Evolutionary conservation across 176 grass and related monocot genomes (phyloP), one percentile per base, ranked within the genome.

Genomic region (Puccinellia tenuiflora): DNA sequence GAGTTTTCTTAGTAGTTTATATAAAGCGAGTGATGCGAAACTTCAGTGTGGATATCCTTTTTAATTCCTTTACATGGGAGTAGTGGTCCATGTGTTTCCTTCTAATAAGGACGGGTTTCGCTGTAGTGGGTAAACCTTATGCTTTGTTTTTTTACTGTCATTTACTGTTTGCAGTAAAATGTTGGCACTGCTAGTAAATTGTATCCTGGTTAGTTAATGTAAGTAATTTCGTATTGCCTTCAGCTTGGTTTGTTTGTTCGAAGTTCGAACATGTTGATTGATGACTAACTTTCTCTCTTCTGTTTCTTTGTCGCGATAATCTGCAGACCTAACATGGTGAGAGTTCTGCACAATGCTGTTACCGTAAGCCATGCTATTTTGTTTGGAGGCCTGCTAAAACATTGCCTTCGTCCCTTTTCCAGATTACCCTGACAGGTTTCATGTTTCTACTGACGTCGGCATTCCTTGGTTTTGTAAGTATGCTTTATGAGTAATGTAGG

Each of bases 381-480:
- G 67, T 22, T 91, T 86, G 6, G 64, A 51, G 31, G 57, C 10
- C 20, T 78, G 45, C 61, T 24, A 64, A 26, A 80, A 37, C 47
- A 50, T 38, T 34, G 17, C 52, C 71, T 51, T 78, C 39, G n/a
- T 63, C 21, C n/a, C n/a, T n/a, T 29, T 79, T 84, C 11, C 80
- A 98, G 91, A 98, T 98, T 86, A 95, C 96, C 37, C 68, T 98
- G 60, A 98, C 79, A 66, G 96, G 91, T 15, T 95, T 98, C 76
- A 92, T 94, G 85, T 99, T 95, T 88, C 69, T 99, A 52, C 22
- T 93, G 35, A 80, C 88, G 70, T 95, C 93, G 0, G 91, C 96
- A 78, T 79, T 93, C 87, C 85, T 98, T 86, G 93, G 96, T 26
- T 98, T 95, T 85, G 96, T 98, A 87, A 98, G 92, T 93, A 82